A percentile compares a stretch with the other conserved stretches of the same genome.
Conservation (phyloP, 1,139 yeast species). For the Sugiyamaella grinbergsii region DNA sequence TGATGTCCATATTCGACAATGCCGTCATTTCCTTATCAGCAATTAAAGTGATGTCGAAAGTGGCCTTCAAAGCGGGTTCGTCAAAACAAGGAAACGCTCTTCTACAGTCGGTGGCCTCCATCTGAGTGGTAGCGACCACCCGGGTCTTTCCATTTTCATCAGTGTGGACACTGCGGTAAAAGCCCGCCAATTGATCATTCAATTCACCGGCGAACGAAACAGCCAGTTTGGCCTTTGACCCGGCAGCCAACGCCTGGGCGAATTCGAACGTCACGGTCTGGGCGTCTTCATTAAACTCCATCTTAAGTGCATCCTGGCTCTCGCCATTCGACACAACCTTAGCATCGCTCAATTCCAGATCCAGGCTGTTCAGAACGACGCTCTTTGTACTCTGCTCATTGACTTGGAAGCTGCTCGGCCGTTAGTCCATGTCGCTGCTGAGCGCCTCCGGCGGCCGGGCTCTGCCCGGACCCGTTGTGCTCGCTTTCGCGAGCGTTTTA, state of each 20-base stretch:
- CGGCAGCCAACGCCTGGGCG: slow-evolving; percentile 50
- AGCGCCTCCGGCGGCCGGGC: slow-evolving; percentile 17
- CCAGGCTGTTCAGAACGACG: slow-evolving; percentile 63
- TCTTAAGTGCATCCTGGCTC: slow-evolving; percentile 14
- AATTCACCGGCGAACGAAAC: slow-evolving; percentile 68
- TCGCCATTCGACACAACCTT: background rate
- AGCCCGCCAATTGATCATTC: slow-evolving; percentile 78
- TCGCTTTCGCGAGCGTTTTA: background rate
- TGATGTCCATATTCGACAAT: slow-evolving; percentile 72
- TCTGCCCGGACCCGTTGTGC: too few relatives aligned
- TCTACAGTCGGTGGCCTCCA: slow-evolving; percentile 85
- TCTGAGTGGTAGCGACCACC: slow-evolving; percentile 75
- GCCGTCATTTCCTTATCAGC: slow-evolving; percentile 62
- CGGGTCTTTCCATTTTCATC: slow-evolving; percentile 60
- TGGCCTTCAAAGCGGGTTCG: slow-evolving; percentile 76
- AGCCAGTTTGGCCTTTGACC: slow-evolving; percentile 49
- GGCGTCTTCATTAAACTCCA: slow-evolving; percentile 51
- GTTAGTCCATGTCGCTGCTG: background rate
- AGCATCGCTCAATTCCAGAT: slow-evolving; percentile 61
- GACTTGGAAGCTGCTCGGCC: slow-evolving; percentile 50
- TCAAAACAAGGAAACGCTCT: slow-evolving; percentile 84
- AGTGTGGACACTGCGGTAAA: slow-evolving; percentile 75
- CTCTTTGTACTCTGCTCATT: slow-evolving; percentile 54
- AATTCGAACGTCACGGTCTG: slow-evolving; percentile 70
- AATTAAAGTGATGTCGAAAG: slow-evolving; percentile 63